These are phyloP conservation scores for Leccinum subtestaceum DNA, from an alignment of 768 basidiomycete genomes.

Conservation along the genomic window DNA sequence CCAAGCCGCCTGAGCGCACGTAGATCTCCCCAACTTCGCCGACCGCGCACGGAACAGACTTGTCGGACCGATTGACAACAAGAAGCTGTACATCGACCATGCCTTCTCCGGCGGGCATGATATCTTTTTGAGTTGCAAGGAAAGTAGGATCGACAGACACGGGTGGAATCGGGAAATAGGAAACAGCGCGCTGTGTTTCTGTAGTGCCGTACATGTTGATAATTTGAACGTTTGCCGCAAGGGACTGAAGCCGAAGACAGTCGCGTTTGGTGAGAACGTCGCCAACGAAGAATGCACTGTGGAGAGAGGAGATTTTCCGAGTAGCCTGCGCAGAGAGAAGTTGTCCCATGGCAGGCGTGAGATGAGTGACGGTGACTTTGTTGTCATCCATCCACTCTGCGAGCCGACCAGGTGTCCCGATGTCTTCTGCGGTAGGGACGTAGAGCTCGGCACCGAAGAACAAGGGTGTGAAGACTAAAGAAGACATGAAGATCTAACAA, in stretches of 20 bases:
- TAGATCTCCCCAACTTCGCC: constrained; percentile 99
- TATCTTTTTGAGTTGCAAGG: constrained; percentile 91
- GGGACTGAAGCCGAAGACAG: constrained; percentile 87
- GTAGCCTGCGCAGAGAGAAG: constrained; percentile 88
- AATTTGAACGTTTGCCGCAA: constrained; percentile 89
- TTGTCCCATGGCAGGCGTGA: constrained; percentile 99
- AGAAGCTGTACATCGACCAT: constrained; percentile 98
- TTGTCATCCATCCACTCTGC: constrained; percentile 98
- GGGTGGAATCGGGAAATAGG: constrained; percentile 91
- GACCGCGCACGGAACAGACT: constrained; percentile 81
- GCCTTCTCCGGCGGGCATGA: constrained; percentile 95
- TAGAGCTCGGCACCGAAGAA: constrained; percentile 96
- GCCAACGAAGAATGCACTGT: constrained; percentile 97
- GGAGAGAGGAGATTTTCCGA: constrained; percentile 78
- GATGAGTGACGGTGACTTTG: constrained; percentile 90
- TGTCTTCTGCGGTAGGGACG: constrained; percentile 95
- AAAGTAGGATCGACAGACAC: constrained; percentile 84
- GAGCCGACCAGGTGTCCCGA: constrained; percentile 92
- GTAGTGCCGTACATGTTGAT: constrained; percentile 99
- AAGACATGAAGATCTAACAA: constrained; percentile 5
- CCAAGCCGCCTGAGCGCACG: constrained; percentile 91
- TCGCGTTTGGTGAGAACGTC: constrained; percentile 98
- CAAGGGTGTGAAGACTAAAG: constrained; percentile 91
- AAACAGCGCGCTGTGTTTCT: constrained; percentile 98
- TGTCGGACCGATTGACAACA: constrained; percentile 89